Percentiles rank a stretch among this genome's conserved stretches.
Evolutionary conservation across 2,329 filamentous ascomycete genomes (phyloP).

Genomic region (Byssothecium circinans): DNA sequence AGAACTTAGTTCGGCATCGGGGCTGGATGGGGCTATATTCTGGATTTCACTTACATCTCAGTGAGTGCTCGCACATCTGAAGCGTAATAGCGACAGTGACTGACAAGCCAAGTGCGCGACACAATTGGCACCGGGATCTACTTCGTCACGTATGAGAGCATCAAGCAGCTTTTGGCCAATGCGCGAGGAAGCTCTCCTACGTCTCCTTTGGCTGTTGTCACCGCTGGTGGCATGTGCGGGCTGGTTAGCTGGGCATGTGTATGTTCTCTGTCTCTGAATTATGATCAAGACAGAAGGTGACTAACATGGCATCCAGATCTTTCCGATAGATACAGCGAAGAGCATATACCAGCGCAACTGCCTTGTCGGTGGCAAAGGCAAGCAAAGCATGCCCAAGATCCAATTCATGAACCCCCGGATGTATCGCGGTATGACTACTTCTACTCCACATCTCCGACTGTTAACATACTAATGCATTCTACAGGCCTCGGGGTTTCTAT

Average conservation of each 20-base stretch:
- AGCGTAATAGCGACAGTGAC: not conserved
- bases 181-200: conserved; percentile 73
- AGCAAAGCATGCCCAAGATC: conserved; percentile 64
- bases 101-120: conserved; percentile 65
- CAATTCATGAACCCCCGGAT: conserved; percentile 75
- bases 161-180: conserved; percentile 78
- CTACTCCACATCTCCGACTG: not conserved
- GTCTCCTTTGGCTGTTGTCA: conserved; percentile 75
- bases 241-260: conserved; percentile 83
- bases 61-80: conserved; percentile 52
- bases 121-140: conserved; percentile 83
- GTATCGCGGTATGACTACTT: conserved; percentile 65
- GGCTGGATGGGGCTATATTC: conserved; percentile 76
- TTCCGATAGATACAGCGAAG: conserved; percentile 76
- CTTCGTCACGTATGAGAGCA: conserved; percentile 86
- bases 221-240: conserved; percentile 78
- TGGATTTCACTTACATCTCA: conserved; percentile 74
- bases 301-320: conserved; percentile 46
- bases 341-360: conserved; percentile 84
- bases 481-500: conserved; percentile 73
- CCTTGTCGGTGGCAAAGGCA: conserved; percentile 66
- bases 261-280: conserved; percentile 38
- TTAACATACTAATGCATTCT: conserved; percentile 5
- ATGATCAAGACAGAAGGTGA: too few relatives aligned
- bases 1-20: conserved; percentile 74